These are phyloP conservation scores for Entoloma clypeatum DNA, from an alignment of 1,284 basidiomycete species.

Conservation along the genomic window DNA sequence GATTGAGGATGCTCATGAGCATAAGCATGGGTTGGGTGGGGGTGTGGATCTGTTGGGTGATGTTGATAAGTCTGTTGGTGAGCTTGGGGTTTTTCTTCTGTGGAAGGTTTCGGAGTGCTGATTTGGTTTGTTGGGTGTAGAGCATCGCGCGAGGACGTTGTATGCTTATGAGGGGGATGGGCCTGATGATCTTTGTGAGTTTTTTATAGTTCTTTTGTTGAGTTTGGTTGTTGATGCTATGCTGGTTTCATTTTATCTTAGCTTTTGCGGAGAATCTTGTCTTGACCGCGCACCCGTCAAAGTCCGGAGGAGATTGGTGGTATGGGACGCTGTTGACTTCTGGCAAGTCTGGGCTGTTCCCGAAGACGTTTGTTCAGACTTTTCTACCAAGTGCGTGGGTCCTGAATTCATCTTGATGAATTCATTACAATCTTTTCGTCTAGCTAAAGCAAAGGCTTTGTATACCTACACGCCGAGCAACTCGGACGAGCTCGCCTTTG, in stretches of 20 bases:
- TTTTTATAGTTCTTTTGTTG: no score
- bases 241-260: conserved; percentile 27
- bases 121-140: conserved; percentile 34
- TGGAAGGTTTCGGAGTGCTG: conserved; percentile 3
- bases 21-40: no score
- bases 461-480: conserved; percentile 73
- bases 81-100: conserved; percentile 20
- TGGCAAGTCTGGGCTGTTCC: conserved; percentile 84
- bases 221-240: background rate
- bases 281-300: conserved; percentile 81
- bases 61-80: conserved; percentile 69
- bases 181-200: conserved; percentile 79
- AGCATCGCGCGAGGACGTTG: conserved; percentile 73
- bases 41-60: conserved; percentile 63
- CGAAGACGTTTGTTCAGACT: conserved; percentile 82
- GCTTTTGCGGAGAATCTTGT: conserved; percentile 84
- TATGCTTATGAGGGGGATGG: conserved; percentile 85
- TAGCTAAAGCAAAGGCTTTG: conserved; percentile 64
- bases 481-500: conserved; percentile 79
- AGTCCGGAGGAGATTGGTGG: conserved; percentile 89
- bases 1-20: conserved; percentile 42
- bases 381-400: conserved; percentile 61
- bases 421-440: conserved; percentile 11
- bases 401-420: conserved; percentile 3
- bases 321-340: conserved; percentile 73